Evolutionary conservation across 768 basidiomycete species (phyloP), one percentile per base, ranked within the genome.

Genomic region (Phlebiopsis gigantea): DNA sequence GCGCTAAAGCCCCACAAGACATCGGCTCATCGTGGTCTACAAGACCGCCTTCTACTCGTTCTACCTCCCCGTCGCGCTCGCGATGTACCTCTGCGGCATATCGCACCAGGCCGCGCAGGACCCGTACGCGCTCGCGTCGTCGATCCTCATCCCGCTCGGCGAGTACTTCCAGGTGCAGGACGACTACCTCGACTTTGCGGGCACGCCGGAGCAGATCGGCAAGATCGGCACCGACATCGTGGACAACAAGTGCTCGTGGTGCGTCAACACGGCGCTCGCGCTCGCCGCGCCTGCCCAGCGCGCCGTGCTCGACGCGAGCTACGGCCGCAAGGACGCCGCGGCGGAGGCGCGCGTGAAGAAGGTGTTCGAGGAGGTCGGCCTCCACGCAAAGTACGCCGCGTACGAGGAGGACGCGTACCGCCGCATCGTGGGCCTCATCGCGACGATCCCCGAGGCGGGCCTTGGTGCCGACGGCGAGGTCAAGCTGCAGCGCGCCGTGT

Each of bases 131-230:
- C 69, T 83, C 61, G 88, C 95, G 0, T 75, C 82, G 34, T 79
- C 82, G 45, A 94, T 99, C 69, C 82, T 98, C 42, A 74, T 98
- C 54, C 91, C 91, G 4, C 80, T 98, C 56, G 96, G 96, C 47
- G 94, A 97, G 72, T 99, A 98, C 75, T 98, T 98, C 85, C 96
- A 99, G 73, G 80, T 96, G 57, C 96, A 99, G 72, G 96, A 98
- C 69, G 96, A 98, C 73, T 98, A 87, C 73, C 83, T 98, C 65
- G 97, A 99, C 72, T 97, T 84, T 69, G 86, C 89, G 19, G 93
- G 87, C 4, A 82, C 90, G 7, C 92, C 93, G 0, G 93, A 94
- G 72, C 80, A 88, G 63, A 88, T 98, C 51, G 96, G 96, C 46
- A 98, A 99, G 75, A 85, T 99, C 57, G 97, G 96, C 21, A 98